Evolutionary conservation across 257 asterid species (phyloP).

Genomic region (Nicotiana knightiana): DNA sequence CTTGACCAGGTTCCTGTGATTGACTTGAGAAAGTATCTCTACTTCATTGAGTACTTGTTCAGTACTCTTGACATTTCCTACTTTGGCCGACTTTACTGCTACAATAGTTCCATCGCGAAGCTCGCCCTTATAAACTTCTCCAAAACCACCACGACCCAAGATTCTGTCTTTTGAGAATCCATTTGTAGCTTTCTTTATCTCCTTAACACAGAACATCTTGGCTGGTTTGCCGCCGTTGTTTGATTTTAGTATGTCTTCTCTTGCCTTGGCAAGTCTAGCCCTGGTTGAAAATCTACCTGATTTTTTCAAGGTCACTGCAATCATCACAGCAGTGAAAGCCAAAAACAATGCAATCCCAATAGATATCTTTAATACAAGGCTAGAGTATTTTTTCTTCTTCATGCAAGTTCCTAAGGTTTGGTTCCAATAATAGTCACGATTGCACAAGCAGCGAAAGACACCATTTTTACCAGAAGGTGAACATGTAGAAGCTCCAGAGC

Average conservation of each 20-base stretch:
- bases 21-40: conserved; percentile 42
- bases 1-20: conserved; percentile 38
- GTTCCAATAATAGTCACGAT: conserved; percentile 26
- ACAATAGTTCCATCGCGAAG: conserved; percentile 26
- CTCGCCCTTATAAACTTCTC: conserved; percentile 37
- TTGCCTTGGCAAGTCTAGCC: conserved; percentile 27
- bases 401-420: conserved; percentile 16
- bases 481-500: conserved; percentile 29
- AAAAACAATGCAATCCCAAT: conserved; percentile 18
- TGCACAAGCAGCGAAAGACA: conserved; percentile 25
- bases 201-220: conserved; percentile 27
- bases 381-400: conserved; percentile 13
- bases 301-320: conserved; percentile 11
- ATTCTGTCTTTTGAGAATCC: conserved; percentile 32
- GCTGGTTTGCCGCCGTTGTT: conserved; percentile 29
- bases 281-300: conserved; percentile 14
- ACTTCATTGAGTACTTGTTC: conserved; percentile 36
- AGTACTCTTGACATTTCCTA: conserved; percentile 33
- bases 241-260: conserved; percentile 31
- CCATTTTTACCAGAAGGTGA: conserved; percentile 12
- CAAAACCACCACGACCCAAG: conserved; percentile 39
- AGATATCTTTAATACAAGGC: conserved; percentile 17
- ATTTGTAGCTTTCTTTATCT: conserved; percentile 38
- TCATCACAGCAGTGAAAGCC: conserved; percentile 9
- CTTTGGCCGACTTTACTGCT: conserved; percentile 35